phyloP scores from a whole-genome alignment of 2,329 filamentous ascomycete species.

The Penicillium sp. region DNA sequence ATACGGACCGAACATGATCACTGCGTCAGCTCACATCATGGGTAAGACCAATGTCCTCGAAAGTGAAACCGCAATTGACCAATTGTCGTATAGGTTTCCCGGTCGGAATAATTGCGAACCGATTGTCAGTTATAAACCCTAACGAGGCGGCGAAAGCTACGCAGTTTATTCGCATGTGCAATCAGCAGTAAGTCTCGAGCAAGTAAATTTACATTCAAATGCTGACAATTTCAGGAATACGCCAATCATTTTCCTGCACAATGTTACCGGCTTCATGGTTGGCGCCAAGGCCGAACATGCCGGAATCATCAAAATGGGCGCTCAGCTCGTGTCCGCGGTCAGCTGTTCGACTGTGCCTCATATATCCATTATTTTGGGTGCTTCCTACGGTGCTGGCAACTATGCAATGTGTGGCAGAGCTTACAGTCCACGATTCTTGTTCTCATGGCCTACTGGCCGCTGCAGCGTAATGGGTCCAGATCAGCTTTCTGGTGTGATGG shows the following conservation, averaged over 20 bases:
- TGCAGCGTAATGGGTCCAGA: constrained; percentile 47
- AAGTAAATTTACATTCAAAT: background rate
- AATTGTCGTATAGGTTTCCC: constrained; percentile 27
- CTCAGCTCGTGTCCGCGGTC: constrained; percentile 49
- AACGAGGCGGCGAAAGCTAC: constrained; percentile 45
- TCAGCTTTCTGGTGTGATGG: constrained; percentile 45
- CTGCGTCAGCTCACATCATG: constrained; percentile 42
- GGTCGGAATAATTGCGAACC: constrained; percentile 46
- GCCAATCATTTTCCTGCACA: constrained; percentile 50
- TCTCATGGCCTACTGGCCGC: constrained; percentile 43
- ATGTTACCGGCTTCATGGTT: constrained; percentile 54
- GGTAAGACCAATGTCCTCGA: constrained; percentile 20
- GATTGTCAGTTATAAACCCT: constrained; percentile 43
- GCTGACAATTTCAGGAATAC: constrained; percentile 26
- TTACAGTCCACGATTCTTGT: constrained; percentile 47
- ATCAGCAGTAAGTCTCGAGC: constrained; percentile 39
- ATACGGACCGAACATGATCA: constrained; percentile 43
- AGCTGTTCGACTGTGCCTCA: constrained; percentile 47
- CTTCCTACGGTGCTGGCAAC: constrained; percentile 50
- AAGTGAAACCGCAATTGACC: background rate
- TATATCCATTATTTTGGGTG: constrained; percentile 48
- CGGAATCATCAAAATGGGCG: constrained; percentile 40
- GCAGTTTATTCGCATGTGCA: constrained; percentile 49
- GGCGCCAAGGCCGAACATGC: constrained; percentile 48
- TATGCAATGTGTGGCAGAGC: constrained; percentile 50